A percentile compares a stretch with the other conserved stretches of the same genome.
These are phyloP conservation scores for Daedalea quercina DNA, from an alignment of 768 basidiomycete species.

Conservation along the genomic window DNA sequence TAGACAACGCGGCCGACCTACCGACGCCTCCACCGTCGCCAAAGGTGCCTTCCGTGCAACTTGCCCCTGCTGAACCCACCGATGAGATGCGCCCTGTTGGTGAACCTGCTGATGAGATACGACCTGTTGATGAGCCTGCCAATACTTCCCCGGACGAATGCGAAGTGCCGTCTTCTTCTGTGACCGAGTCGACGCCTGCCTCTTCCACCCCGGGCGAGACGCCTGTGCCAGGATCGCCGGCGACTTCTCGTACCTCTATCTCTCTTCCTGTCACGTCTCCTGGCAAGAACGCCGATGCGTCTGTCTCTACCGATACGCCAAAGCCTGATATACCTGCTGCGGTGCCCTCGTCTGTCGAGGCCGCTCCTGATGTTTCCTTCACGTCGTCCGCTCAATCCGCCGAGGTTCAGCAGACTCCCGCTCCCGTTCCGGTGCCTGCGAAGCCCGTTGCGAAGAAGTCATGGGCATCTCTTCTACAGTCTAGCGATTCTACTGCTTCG, in stretches of 20 bases:
- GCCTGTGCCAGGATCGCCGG: conserved; percentile 45
- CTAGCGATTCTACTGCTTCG: conserved; percentile 31
- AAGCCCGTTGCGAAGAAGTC: conserved; percentile 48
- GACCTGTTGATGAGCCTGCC: conserved; percentile 5
- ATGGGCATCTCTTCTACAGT: conserved; percentile 68
- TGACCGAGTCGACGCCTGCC: conserved; percentile 43
- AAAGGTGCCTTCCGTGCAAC: conserved; percentile 7
- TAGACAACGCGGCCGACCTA: conserved; percentile 47
- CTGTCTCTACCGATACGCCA: background rate
- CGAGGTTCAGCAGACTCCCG: conserved; percentile 6
- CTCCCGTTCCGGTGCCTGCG: conserved; percentile 13
- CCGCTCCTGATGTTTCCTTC: conserved; percentile 5
- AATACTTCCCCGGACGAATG: conserved; percentile 18
- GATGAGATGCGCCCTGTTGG: background rate
- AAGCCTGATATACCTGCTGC: background rate
- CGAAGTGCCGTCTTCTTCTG: conserved; percentile 39
- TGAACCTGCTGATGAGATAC: conserved; percentile 2
- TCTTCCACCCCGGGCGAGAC: conserved; percentile 45
- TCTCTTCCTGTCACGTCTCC: conserved; percentile 26
- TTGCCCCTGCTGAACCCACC: background rate
- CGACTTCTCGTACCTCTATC: conserved; percentile 54
- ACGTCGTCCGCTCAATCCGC: conserved; percentile 8
- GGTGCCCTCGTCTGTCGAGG: background rate
- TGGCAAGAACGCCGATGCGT: conserved; percentile 3
- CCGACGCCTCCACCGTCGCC: conserved; percentile 38